Conservation (phyloP, 768 basidiomycete genomes). For the Boletus insuetus region DNA sequence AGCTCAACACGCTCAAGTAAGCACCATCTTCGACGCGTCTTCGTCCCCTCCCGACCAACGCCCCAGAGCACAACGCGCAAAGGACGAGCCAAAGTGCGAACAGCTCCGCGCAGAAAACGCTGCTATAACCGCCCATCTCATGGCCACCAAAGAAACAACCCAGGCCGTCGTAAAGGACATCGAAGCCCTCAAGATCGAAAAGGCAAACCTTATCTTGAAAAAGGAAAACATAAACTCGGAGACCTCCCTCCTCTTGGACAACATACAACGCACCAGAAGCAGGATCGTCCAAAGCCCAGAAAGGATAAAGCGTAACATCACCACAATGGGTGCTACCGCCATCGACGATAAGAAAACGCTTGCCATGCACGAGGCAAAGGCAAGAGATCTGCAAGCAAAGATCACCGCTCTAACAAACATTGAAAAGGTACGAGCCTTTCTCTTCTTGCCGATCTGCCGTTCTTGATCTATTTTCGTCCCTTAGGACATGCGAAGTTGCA, state of each 20-base stretch:
- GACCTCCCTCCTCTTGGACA: constrained; percentile 54
- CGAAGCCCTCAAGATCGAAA: constrained; percentile 71
- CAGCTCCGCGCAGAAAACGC: constrained; percentile 59
- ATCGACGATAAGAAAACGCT: constrained; percentile 70
- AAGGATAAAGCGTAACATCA: constrained; percentile 78
- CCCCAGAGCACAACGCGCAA: constrained; percentile 55
- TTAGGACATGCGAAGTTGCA: constrained; percentile 68
- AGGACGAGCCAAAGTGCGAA: constrained; percentile 68
- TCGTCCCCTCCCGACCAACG: neutral
- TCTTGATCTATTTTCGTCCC: neutral
- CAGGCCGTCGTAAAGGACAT: constrained; percentile 58
- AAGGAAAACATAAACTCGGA: constrained; percentile 69
- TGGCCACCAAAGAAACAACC: constrained; percentile 68
- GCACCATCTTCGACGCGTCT: constrained; percentile 11
- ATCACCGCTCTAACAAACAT: constrained; percentile 66
- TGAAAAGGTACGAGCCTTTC: constrained; percentile 60
- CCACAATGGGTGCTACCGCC: constrained; percentile 65
- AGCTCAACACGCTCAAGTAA: constrained; percentile 57
- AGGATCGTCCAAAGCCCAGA: constrained; percentile 93
- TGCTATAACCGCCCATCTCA: constrained; percentile 59
- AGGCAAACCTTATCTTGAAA: constrained; percentile 57
- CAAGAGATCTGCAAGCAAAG: constrained; percentile 74
- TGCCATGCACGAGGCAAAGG: constrained; percentile 65
- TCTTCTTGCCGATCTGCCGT: neutral
- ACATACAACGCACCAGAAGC: constrained; percentile 59